A percentile compares a stretch with the other conserved stretches of the same genome.
Conservation (phyloP, 169 alveolate genomes). For the Besnoitia besnoiti region DNA sequence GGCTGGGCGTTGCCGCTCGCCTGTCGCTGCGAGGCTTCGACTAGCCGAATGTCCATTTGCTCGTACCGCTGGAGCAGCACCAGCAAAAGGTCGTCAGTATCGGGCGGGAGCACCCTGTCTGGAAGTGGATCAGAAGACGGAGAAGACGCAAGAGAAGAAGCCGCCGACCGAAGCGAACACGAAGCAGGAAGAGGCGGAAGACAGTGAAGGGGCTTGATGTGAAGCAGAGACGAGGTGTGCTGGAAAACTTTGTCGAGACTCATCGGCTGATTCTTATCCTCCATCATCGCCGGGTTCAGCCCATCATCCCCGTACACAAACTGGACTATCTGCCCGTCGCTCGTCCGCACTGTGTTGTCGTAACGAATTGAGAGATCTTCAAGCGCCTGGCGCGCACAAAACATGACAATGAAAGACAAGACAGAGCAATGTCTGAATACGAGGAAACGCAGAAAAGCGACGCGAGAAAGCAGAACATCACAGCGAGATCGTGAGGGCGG, state of each 20-base stretch:
- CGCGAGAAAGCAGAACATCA: background rate
- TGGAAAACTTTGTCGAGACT: conserved; percentile 81
- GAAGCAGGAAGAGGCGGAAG: background rate
- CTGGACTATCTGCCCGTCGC: conserved; percentile 95
- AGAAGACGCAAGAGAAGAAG: background rate
- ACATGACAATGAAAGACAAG: background rate
- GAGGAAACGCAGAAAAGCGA: background rate
- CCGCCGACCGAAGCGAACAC: background rate
- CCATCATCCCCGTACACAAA: conserved; percentile 99
- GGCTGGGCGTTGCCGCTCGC: background rate
- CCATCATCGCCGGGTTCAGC: conserved; percentile 89
- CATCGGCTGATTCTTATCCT: conserved; percentile 80
- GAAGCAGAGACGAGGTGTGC: conserved; percentile 43
- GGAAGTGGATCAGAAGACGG: background rate
- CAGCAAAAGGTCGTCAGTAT: background rate
- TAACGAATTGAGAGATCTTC: conserved; percentile 97
- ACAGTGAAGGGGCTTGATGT: conserved; percentile 36
- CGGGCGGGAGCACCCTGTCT: background rate
- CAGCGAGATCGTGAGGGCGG: too few relatives aligned
- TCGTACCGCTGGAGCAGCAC: background rate
- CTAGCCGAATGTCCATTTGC: background rate
- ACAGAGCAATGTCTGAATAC: background rate
- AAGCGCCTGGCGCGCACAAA: conserved; percentile 92
- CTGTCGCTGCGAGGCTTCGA: conserved; percentile 30
- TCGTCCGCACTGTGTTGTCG: conserved; percentile 95